A percentile compares a stretch with the other conserved stretches of the same genome.
Evolutionary conservation across 345 rosid species (phyloP).

Genomic region (Kandelia obovata): DNA sequence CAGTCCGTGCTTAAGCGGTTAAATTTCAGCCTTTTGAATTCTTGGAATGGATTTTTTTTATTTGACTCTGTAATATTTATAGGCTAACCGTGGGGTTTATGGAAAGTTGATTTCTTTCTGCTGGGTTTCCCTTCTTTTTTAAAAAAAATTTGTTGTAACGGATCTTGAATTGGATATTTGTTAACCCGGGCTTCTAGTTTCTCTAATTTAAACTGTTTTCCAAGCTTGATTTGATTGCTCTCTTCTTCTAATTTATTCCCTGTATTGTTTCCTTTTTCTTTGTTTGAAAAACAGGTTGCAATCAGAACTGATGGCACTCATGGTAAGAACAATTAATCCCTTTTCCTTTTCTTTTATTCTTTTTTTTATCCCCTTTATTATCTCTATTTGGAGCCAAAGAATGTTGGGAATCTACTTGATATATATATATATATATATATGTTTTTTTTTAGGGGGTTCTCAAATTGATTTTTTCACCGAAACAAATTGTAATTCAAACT

Average conservation of each 20-base stretch:
- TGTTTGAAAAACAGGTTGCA: constrained; percentile 58
- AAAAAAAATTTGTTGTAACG: too few species aligned
- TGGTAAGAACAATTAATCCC: constrained; percentile 45
- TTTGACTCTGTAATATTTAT: too few species aligned
- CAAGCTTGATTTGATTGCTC: constrained; percentile 2
- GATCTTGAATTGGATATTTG: too few species aligned
- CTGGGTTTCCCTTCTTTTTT: too few species aligned
- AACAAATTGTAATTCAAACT: too few species aligned
- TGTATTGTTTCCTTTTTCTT: neutral
- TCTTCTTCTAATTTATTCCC: neutral
- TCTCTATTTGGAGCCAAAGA: too few species aligned
- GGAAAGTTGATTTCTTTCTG: too few species aligned
- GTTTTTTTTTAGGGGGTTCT: neutral
- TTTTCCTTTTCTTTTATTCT: neutral
- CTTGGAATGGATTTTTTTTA: too few species aligned
- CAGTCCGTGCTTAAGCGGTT: constrained; percentile 85
- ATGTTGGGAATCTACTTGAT: neutral
- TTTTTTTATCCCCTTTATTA: too few species aligned
- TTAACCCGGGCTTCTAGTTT: too few species aligned
- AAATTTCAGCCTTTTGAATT: neutral
- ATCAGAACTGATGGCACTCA: constrained; percentile 86
- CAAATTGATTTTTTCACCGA: neutral
- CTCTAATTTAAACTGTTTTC: neutral
- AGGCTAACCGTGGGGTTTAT: too few species aligned
- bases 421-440: too few species aligned